These are phyloP conservation scores for Candida nitratophila DNA, from an alignment of 805 yeast genomes.

Conservation along the genomic window DNA sequence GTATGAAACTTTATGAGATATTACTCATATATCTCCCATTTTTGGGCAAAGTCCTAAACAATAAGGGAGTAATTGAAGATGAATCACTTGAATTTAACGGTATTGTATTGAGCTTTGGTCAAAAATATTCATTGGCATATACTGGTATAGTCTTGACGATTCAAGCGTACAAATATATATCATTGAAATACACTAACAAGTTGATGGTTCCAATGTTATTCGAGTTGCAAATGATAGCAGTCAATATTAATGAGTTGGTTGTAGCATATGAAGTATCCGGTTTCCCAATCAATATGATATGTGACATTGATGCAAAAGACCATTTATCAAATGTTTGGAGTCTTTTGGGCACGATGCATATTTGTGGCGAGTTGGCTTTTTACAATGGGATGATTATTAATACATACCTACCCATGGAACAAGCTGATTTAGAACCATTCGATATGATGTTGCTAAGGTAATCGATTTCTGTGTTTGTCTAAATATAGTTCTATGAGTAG, in stretches of 20 bases:
- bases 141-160: background rate
- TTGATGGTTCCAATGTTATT: background rate
- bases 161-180: constrained; percentile 3
- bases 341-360: background rate
- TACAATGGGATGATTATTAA: background rate
- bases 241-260: background rate
- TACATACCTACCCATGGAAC: background rate
- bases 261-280: background rate
- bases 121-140: background rate
- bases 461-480: too few relatives aligned
- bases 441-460: background rate
- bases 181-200: background rate
- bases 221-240: constrained; percentile 3
- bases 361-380: background rate
- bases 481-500: too few relatives aligned
- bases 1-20: constrained; percentile 13
- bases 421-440: background rate
- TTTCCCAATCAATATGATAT: background rate
- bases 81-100: background rate
- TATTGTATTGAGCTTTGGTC: background rate
- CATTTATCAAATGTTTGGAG: background rate
- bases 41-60: background rate
- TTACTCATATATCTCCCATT: constrained; percentile 3
- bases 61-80: background rate
- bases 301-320: background rate